Evolutionary conservation across 306 rosid genomes (phyloP).

Genomic region (Leucaena leucocephala): DNA sequence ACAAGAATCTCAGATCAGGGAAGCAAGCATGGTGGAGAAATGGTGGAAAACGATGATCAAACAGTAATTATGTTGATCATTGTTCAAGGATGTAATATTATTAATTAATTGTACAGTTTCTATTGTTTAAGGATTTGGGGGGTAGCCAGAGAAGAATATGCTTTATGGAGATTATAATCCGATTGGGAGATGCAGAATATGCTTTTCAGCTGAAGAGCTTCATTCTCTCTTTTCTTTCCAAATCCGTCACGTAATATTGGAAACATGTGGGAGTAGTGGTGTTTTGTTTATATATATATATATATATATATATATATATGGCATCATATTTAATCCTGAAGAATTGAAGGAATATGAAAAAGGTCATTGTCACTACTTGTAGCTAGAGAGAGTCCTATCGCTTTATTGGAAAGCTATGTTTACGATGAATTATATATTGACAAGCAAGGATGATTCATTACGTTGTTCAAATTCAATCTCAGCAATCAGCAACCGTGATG

Average conservation of each 20-base stretch:
- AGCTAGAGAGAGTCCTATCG: too few species aligned
- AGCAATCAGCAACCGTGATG: background rate
- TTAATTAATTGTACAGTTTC: background rate
- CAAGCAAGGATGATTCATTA: background rate
- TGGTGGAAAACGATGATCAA: constrained; percentile 38
- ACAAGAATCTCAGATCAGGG: background rate
- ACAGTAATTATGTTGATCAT: background rate
- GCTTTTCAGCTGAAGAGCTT: constrained; percentile 26
- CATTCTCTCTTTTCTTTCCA: constrained; percentile 17
- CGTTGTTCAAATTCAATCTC: constrained; percentile 1
- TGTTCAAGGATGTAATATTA: background rate
- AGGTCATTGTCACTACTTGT: background rate
- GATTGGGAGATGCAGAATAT: constrained; percentile 43
- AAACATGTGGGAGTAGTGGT: background rate
- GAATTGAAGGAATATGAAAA: background rate
- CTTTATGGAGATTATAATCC: constrained; percentile 8
- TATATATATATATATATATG: constrained; percentile 8
- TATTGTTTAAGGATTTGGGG: constrained; percentile 5
- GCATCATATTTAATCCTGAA: background rate
- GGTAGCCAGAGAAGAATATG: constrained; percentile 44
- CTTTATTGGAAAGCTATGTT: too few species aligned
- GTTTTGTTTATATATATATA: background rate
- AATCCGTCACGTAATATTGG: constrained; percentile 39
- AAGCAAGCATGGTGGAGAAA: constrained; percentile 18
- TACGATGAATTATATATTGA: too few species aligned